Evolutionary conservation across 1,284 basidiomycete species (phyloP).

Genomic region (Coniophora puteana): DNA sequence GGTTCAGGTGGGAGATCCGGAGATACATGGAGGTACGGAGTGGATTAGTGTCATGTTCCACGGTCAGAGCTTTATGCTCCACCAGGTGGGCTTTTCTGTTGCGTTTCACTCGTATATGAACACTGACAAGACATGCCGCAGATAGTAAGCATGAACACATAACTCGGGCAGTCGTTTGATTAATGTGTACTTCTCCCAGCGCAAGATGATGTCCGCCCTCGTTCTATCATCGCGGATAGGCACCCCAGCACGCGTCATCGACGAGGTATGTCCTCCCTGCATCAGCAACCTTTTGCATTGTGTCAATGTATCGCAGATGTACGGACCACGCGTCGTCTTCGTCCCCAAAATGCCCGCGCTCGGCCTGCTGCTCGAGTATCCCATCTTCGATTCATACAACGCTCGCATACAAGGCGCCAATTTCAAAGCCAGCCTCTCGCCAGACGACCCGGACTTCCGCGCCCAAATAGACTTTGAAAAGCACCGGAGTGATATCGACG

Average conservation of each 20-base stretch:
- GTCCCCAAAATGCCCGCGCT: constrained; percentile 97
- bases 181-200: constrained; percentile 42
- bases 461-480: constrained; percentile 69
- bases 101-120: constrained; percentile 7
- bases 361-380: constrained; percentile 92
- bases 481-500: constrained; percentile 61
- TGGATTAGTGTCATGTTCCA: constrained; percentile 95
- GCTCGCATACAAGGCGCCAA: constrained; percentile 52
- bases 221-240: constrained; percentile 77
- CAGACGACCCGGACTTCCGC: constrained; percentile 53
- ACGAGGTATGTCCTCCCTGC: constrained; percentile 44
- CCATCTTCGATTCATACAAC: constrained; percentile 84
- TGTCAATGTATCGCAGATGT: constrained; percentile 41
- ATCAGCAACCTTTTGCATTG: neutral
- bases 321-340: constrained; percentile 74
- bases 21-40: constrained; percentile 86
- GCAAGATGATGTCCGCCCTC: constrained; percentile 95
- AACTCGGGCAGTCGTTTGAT: constrained; percentile 4
- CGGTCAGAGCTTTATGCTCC: constrained; percentile 98
- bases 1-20: constrained; percentile 69
- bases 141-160: constrained; percentile 16
- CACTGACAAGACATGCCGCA: too few species aligned
- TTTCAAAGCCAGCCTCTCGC: constrained; percentile 55
- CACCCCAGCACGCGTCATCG: constrained; percentile 71
- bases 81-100: constrained; percentile 60